Conservation (phyloP, 257 asterid genomes). For the Solanum peruvianum region DNA sequence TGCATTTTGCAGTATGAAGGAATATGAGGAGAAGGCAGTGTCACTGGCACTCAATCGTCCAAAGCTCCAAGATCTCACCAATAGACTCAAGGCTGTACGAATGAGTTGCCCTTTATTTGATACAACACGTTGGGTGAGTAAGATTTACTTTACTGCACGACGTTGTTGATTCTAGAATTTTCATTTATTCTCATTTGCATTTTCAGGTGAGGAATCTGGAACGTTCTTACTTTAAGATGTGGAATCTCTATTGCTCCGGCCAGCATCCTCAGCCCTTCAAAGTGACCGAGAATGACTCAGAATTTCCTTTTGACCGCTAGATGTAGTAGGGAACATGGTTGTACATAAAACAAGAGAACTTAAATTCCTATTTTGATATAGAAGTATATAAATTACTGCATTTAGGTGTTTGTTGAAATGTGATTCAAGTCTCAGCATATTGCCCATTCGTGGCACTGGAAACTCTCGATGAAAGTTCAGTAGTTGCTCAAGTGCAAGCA, state of each 20-base stretch:
- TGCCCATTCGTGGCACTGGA: background rate
- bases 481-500: background rate
- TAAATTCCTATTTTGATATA: background rate
- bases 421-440: background rate
- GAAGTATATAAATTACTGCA: background rate
- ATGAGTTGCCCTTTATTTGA: constrained; percentile 82
- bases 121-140: constrained; percentile 85
- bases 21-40: constrained; percentile 92
- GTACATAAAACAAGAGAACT: constrained; percentile 32
- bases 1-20: constrained; percentile 59
- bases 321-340: constrained; percentile 6
- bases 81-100: constrained; percentile 73
- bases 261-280: constrained; percentile 81
- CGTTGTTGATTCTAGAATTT: background rate
- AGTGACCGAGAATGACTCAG: constrained; percentile 68
- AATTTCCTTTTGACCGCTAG: constrained; percentile 60
- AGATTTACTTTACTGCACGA: background rate
- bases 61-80: constrained; percentile 77
- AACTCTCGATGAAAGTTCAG: background rate
- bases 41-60: constrained; percentile 61
- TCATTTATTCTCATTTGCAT: background rate
- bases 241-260: constrained; percentile 84
- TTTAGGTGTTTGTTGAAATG: background rate
- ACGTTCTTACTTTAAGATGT: constrained; percentile 90
- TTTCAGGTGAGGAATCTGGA: constrained; percentile 86